Evolutionary conservation across 2,329 filamentous ascomycete species (phyloP).

Genomic region (Trichoderma semiorbis): DNA sequence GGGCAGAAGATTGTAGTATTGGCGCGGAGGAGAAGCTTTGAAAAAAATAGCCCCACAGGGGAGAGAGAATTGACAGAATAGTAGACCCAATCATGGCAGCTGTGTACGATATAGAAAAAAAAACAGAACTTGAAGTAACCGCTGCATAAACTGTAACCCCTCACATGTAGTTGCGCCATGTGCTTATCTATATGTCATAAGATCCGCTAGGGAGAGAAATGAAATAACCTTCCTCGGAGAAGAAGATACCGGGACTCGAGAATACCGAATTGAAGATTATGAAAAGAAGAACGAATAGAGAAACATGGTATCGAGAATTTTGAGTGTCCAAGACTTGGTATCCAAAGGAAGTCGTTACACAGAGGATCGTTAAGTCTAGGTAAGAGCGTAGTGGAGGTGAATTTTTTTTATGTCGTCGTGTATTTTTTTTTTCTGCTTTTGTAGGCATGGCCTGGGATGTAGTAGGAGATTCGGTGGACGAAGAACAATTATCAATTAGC

Average conservation of each 20-base stretch:
- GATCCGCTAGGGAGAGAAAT: conserved; percentile 14
- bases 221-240: conserved; percentile 13
- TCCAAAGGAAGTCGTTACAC: conserved; percentile 20
- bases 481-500: not conserved
- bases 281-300: not conserved
- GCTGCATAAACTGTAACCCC: conserved; percentile 25
- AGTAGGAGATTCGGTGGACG: not conserved
- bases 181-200: conserved; percentile 14
- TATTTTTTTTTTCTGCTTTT: not conserved
- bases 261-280: conserved; percentile 16
- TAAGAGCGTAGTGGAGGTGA: not conserved
- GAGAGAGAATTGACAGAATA: not conserved
- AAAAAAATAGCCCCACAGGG: not conserved
- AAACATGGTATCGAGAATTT: conserved; percentile 19
- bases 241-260: conserved; percentile 5
- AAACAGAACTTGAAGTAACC: conserved; percentile 18
- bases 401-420: conserved; percentile 1
- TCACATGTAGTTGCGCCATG: conserved; percentile 12
- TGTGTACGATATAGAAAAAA: not conserved
- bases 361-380: conserved; percentile 17
- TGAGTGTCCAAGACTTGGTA: conserved; percentile 16
- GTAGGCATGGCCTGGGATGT: not conserved
- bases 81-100: conserved; percentile 12
- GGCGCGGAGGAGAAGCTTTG: not conserved
- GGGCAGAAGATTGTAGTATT: not conserved